Evolutionary conservation across 163 green algal species (phyloP).

Genomic region (Coccomyxa subellipsoidea): DNA sequence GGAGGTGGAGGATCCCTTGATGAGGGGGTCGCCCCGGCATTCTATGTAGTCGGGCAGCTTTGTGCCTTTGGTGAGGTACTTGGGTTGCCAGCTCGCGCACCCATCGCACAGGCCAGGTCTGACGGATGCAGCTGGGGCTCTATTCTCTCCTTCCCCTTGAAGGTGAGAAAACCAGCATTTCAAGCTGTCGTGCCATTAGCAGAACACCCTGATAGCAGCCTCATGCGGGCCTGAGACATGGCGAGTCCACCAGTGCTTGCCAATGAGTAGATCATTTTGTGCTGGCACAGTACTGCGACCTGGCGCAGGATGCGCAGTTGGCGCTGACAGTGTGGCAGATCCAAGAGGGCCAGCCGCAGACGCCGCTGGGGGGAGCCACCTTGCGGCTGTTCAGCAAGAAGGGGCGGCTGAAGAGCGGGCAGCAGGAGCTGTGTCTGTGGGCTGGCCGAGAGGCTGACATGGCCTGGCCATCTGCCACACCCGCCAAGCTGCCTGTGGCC

Average conservation of each 20-base stretch:
- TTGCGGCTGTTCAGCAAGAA: conserved; percentile 87
- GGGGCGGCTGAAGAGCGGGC: conserved; percentile 74
- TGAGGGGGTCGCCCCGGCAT: not conserved
- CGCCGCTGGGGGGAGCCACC: conserved; percentile 53
- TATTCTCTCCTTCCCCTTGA: not conserved
- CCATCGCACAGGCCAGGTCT: not conserved
- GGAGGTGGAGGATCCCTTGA: not conserved
- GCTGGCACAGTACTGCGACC: conserved; percentile 64
- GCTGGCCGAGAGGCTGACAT: conserved; percentile 39
- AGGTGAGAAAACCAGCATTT: not conserved
- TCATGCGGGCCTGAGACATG: no score
- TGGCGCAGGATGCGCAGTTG: conserved; percentile 64
- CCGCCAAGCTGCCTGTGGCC: conserved; percentile 57
- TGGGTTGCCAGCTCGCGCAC: not conserved
- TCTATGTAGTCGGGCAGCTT: not conserved
- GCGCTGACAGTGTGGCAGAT: conserved; percentile 60
- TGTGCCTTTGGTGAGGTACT: conserved; percentile 10
- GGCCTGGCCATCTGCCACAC: conserved; percentile 47
- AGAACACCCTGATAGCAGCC: no score
- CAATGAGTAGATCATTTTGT: not conserved
- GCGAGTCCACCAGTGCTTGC: not conserved
- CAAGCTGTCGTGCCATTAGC: no score
- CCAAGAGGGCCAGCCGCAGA: conserved; percentile 30
- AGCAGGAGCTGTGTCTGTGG: conserved; percentile 62
- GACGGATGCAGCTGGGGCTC: conserved; percentile 5